Base-by-base conservation (phyloP, 1,139 yeast genomes). In the Blastobotrys ciferrii region DNA sequence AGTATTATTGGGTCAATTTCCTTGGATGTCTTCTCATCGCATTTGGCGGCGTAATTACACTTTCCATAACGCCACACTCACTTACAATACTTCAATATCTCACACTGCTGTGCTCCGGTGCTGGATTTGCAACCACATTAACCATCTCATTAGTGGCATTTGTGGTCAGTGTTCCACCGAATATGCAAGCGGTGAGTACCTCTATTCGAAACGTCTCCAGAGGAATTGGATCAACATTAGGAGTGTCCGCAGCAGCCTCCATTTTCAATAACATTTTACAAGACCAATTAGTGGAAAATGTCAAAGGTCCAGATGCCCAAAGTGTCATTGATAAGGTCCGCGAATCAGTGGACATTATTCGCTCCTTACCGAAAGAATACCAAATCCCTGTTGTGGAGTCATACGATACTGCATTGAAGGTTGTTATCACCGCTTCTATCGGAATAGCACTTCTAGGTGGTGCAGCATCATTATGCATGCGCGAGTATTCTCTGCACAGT, bases 191-290 rank as follows among this genome's bases (percentile, higher is more conserved):
- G 2, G 77, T 84, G 6, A 78, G 86, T 0, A 84, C 91, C 0
- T 82, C 88, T 1, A 82, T 84, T 51, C 87, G 84, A 57, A 84
- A 84, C 62, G 81, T 87, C 3, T 83, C 82, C 67, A 72, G 91
- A 57, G 81, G 88, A 1, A 79, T 85, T 3, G 91, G 91, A 0
- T 81, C 87, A 1, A 82, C 88, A 0, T 54, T 82, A 45, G 91
- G 91, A 17, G 87, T 84, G 2, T 73, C 89, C 0, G 63, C 82
- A 35, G 84, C 86, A 0, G 78, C 84, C 3, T 83, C 88, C 1
- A 72, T 83, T 25, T 84, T 84, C 67, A 79, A 76, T 54, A 73
- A 73, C 63, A 56, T 60, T 13, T 58, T 71, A 32, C 52, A 58
- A 50, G n/a, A 61, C 15, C 60, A 64, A 23, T 65, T 76, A 46